Base-by-base conservation (phyloP, 257 asterid species). In the Solanum bukasovii region DNA sequence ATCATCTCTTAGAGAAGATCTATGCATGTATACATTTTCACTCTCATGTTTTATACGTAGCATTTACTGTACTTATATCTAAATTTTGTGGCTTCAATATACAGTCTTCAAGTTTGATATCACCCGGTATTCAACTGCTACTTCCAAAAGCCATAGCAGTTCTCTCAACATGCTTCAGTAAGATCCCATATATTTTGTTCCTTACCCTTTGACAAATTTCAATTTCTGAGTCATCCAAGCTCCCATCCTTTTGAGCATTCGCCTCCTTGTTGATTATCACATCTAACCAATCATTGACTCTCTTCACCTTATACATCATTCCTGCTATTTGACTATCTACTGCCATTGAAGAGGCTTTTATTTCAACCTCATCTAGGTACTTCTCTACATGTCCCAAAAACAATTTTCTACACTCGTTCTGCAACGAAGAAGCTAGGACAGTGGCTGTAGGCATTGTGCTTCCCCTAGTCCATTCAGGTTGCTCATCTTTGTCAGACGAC, bases 81-180 rank as follows among this genome's bases (percentile, higher is more conserved):
- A 61, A 79, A 27, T 46, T 20, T 38, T 77, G 84, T 38, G 84
- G 56, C 84, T 77, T 79, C 84, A 79, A 79, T 79, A 79, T 16
- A 78, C 84, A 7, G 9, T 79, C 65, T 16, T 16, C 68, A 29
- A 27, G 18, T 81, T 16, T 81, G 42, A 27, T 81, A 46, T 46
- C 27, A 27, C 42, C 61, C 33, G 68, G 40, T 67, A 46, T 81
- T 81, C 33, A 46, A 79, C 82, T 87, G 35, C 63, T 71, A 81
- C 67, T 81, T 83, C 91, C 90, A 40, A 92, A 89, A 65, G 92
- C 93, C 94, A 91, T 89, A 25, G 94, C 91, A 46, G 93, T 93
- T 90, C 94, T 92, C 88, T 95, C 98, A 21, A 94, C 96, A 88
- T 93, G 91, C 79, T 92, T 93, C 84, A 95, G 84, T 68, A 94